Evolutionary conservation across 345 rosid species (phyloP).

Genomic region (Luvunga scandens): DNA sequence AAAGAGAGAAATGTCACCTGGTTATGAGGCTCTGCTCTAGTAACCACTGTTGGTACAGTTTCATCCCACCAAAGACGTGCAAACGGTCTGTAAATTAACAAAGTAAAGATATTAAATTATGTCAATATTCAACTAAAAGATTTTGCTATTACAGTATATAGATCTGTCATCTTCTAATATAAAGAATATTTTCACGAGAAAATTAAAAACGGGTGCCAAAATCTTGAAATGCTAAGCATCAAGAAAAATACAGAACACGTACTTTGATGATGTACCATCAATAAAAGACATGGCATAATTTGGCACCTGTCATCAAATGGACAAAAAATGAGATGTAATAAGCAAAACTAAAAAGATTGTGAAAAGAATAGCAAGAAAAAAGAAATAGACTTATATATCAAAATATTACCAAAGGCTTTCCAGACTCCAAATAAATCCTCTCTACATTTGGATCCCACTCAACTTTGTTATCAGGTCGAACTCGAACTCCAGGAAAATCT

Average conservation of each 20-base stretch:
- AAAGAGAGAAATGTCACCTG: slow-evolving; percentile 35
- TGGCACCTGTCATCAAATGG: slow-evolving; percentile 21
- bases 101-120: not conserved
- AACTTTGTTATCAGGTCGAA: slow-evolving; percentile 40
- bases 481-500: slow-evolving; percentile 57
- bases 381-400: not conserved
- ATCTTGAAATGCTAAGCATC: not conserved
- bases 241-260: not conserved
- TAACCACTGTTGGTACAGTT: slow-evolving; percentile 76
- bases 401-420: slow-evolving; percentile 49
- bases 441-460: slow-evolving; percentile 40
- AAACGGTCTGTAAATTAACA: slow-evolving; percentile 47
- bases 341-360: not conserved
- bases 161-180: not conserved
- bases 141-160: not conserved
- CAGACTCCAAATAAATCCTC: slow-evolving; percentile 34
- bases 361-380: not conserved
- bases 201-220: not conserved
- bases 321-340: not conserved
- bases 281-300: slow-evolving; percentile 26
- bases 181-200: not conserved
- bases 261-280: slow-evolving; percentile 41
- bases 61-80: slow-evolving; percentile 93
- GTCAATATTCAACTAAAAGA: not conserved
- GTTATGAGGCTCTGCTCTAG: slow-evolving; percentile 74